Base-by-base conservation (phyloP, 164 flowering plant genomes). In the Vitis labrusca region DNA sequence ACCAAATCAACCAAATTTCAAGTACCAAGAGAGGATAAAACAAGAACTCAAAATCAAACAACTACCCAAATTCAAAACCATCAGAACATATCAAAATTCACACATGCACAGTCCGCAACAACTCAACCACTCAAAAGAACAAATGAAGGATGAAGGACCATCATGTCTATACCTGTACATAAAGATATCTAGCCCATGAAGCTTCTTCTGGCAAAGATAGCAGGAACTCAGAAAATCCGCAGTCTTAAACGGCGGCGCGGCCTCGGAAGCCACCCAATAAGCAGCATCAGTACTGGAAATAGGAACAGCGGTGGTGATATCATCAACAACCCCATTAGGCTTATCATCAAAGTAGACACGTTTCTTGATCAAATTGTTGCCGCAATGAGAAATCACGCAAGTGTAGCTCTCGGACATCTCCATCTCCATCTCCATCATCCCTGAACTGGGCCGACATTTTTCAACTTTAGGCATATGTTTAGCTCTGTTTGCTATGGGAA, bases 361-460 rank as follows among this genome's bases (percentile, higher is more conserved):
- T 53, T 84, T 84, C 75, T 68, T 68, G 7, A 78, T 63, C 57
- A 70, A 54, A 56, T 74, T 76, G 30, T 73, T 69, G 60, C 86
- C 89, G 15, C 75, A 30, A 59, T 75, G 84, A 44, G 87, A 85
- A 67, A 85, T 82, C 72, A 88, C 92, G 59, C 90, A 83, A 8
- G 90, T 86, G 47, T 86, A 88, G 71, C 86, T 84, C 86, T 88
- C 90, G n/a, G 82, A 84, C 50, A 74, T n/a, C 78, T 83, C 86
- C 78, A 71, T 71, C 23, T 76, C 79, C n/a, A 67, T 75, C 67
- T 76, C 81, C 53, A 32, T 8, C 63, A 8, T 66, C 78, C 57
- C 67, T 51, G 47, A 58, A 51, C 65, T 74, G 65, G 12, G 73
- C 61, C 6, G 65, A 60, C 23, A 72, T 55, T 62, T 73, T 73